Percentiles rank a stretch among this genome's conserved stretches.
Evolutionary conservation across 2,329 filamentous ascomycete species (phyloP).

Genomic region (Diaporthe vexans): DNA sequence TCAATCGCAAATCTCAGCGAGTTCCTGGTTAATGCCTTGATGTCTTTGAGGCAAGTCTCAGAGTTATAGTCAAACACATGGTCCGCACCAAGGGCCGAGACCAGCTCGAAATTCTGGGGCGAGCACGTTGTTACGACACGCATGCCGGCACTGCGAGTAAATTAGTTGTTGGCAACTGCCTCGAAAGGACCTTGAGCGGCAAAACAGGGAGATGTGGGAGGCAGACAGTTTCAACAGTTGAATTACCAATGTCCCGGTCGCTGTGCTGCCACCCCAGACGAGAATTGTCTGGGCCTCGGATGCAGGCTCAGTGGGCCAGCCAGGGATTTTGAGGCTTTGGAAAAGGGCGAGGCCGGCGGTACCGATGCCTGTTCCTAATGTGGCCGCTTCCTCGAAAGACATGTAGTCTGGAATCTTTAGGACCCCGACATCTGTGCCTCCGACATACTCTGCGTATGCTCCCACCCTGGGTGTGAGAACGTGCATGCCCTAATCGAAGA

Average conservation of each 20-base stretch:
- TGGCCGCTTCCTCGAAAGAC: background rate
- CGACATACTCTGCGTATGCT: conserved; percentile 18
- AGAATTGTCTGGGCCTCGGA: background rate
- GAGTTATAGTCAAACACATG: conserved; percentile 60
- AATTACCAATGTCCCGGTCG: conserved; percentile 15
- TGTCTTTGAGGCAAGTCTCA: conserved; percentile 1
- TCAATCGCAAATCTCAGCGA: conserved; percentile 62
- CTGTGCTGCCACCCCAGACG: conserved; percentile 27
- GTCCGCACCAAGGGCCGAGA: conserved; percentile 58
- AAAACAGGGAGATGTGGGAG: conserved; percentile 50
- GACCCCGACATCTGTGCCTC: background rate
- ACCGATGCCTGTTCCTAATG: background rate
- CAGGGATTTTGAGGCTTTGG: background rate
- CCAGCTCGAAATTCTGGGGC: conserved; percentile 56
- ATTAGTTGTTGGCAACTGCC: no score
- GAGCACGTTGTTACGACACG: conserved; percentile 52
- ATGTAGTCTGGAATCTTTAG: conserved; percentile 1
- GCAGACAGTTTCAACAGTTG: background rate
- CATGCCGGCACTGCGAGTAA: no score
- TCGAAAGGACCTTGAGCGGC: no score
- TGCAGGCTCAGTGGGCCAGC: background rate
- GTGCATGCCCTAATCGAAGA: conserved; percentile 25
- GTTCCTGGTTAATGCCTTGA: no score
- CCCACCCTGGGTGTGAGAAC: background rate
- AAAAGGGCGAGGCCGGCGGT: conserved; percentile 8